Evolutionary conservation across 1,139 yeast genomes (phyloP).

Genomic region (Yarrowia galli): DNA sequence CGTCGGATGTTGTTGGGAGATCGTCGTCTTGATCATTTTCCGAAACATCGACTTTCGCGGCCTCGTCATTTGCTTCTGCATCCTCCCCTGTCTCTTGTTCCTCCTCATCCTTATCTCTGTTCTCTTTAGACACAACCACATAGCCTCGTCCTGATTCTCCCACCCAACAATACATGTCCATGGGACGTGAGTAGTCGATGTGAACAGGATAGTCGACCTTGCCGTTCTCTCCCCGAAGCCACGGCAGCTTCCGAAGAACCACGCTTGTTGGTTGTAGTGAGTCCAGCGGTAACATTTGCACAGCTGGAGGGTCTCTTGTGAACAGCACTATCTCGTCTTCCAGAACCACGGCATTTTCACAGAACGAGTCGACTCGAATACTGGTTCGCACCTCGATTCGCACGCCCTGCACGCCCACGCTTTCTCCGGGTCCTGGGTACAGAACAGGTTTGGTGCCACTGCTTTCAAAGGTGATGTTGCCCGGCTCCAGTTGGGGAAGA

Average conservation of each 20-base stretch:
- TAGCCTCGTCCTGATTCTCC: slow-evolving; percentile 25
- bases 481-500: slow-evolving; percentile 23
- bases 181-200: slow-evolving; percentile 37
- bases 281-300: slow-evolving; percentile 45
- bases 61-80: background rate
- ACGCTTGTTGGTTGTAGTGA: slow-evolving; percentile 43
- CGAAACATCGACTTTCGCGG: too few relatives aligned
- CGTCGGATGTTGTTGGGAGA: too few relatives aligned
- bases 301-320: slow-evolving; percentile 48
- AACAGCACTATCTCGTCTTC: slow-evolving; percentile 49
- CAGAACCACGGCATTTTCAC: slow-evolving; percentile 46
- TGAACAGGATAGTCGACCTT: slow-evolving; percentile 17
- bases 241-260: slow-evolving; percentile 45
- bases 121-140: slow-evolving; percentile 1
- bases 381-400: slow-evolving; percentile 47
- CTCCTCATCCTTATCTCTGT: background rate
- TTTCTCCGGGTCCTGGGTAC: slow-evolving; percentile 55
- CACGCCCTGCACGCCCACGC: slow-evolving; percentile 52
- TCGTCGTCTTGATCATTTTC: background rate
- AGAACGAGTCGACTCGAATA: slow-evolving; percentile 48
- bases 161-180: slow-evolving; percentile 39
- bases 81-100: background rate
- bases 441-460: slow-evolving; percentile 43
- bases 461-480: slow-evolving; percentile 27
- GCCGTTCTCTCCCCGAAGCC: slow-evolving; percentile 43